Percentiles rank a stretch among this genome's conserved stretches.
These are phyloP conservation scores for Helenozyma rhizophorensis DNA, from an alignment of 805 yeast species.

Conservation along the genomic window DNA sequence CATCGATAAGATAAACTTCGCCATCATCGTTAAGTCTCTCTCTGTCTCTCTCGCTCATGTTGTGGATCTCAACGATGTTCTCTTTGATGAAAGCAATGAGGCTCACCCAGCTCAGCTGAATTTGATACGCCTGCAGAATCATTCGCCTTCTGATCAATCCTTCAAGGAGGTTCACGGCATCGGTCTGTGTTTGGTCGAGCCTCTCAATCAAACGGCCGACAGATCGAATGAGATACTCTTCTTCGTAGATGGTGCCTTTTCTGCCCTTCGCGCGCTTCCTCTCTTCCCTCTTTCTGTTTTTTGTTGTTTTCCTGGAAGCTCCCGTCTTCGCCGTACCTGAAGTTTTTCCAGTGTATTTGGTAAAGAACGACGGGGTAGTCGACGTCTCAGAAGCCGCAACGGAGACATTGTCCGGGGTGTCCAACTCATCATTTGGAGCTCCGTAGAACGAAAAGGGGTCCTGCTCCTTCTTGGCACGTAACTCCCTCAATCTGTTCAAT, in stretches of 20 bases:
- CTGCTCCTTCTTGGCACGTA: slow-evolving; percentile 74
- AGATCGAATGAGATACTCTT: slow-evolving; percentile 86
- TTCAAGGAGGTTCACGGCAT: slow-evolving; percentile 69
- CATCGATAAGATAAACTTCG: slow-evolving; percentile 70
- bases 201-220: slow-evolving; percentile 86
- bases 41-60: slow-evolving; percentile 78
- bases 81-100: slow-evolving; percentile 52
- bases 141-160: slow-evolving; percentile 68
- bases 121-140: slow-evolving; percentile 76
- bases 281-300: slow-evolving; percentile 91
- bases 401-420: slow-evolving; percentile 89
- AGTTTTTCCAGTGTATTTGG: slow-evolving; percentile 95
- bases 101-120: slow-evolving; percentile 64
- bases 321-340: slow-evolving; percentile 96
- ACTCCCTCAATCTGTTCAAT: slow-evolving; percentile 73
- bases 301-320: slow-evolving; percentile 86
- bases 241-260: slow-evolving; percentile 96
- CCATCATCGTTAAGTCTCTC: slow-evolving; percentile 90
- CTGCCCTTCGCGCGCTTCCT: slow-evolving; percentile 95
- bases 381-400: slow-evolving; percentile 93
- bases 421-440: slow-evolving; percentile 47
- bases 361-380: slow-evolving; percentile 86
- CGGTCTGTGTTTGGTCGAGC: slow-evolving; percentile 66
- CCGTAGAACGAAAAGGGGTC: slow-evolving; percentile 89
- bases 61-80: slow-evolving; percentile 72